Evolutionary conservation across 2,329 filamentous ascomycete genomes (phyloP).

Genomic region (Fusarium pilosicola): DNA sequence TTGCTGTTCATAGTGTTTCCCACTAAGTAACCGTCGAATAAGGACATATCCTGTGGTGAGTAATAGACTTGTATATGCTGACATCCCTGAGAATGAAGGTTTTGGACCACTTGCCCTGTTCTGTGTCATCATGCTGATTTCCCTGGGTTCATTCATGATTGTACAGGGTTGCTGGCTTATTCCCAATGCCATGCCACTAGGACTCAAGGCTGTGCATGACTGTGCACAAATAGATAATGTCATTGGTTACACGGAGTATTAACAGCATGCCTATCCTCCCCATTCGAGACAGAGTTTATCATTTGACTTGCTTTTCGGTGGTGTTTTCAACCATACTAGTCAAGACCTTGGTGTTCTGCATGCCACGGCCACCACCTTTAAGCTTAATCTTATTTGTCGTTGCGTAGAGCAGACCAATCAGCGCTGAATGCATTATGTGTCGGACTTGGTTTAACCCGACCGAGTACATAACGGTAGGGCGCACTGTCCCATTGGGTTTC

Average conservation of each 20-base stretch:
- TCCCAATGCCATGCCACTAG: background rate
- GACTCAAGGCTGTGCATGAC: background rate
- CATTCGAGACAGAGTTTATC: too few species aligned
- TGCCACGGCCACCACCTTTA: background rate
- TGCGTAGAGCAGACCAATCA: background rate
- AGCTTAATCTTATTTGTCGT: background rate
- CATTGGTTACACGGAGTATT: background rate
- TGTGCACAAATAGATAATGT: background rate
- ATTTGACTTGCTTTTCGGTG: too few species aligned
- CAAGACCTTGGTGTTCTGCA: too few species aligned
- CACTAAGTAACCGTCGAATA: background rate
- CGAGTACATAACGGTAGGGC: too few species aligned
- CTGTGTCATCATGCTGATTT: background rate
- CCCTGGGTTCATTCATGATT: background rate
- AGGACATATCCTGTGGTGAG: background rate
- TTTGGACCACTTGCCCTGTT: background rate
- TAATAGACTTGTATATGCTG: too few species aligned
- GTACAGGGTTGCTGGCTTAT: background rate
- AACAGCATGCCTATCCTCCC: too few species aligned
- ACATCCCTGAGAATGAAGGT: background rate
- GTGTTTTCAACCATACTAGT: background rate
- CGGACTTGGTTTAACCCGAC: background rate
- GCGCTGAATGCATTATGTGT: background rate
- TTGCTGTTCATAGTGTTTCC: background rate
- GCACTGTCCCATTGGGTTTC: background rate